These are phyloP conservation scores for Ceriops tagal DNA, from an alignment of 345 rosid genomes.

Conservation along the genomic window DNA sequence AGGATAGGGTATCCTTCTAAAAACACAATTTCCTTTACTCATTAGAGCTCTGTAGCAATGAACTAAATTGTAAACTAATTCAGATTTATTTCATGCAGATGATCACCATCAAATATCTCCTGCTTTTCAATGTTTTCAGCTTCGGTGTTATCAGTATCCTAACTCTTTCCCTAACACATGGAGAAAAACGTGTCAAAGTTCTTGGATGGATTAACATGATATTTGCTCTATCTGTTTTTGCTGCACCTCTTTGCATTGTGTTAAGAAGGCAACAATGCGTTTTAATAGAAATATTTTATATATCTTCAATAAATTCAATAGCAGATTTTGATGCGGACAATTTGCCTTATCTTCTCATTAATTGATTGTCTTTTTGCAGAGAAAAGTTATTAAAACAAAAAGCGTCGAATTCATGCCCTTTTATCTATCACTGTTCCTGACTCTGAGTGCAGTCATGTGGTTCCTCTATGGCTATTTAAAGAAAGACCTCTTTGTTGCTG, in stretches of 20 bases:
- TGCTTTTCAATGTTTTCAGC: conserved; percentile 50
- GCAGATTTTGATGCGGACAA: no score
- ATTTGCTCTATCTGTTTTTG: conserved; percentile 64
- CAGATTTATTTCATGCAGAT: conserved; percentile 35
- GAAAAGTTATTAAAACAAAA: conserved; percentile 72
- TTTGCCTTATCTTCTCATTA: neutral
- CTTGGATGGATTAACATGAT: conserved; percentile 88
- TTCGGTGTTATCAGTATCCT: conserved; percentile 47
- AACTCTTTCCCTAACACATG: conserved; percentile 45
- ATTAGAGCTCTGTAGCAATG: neutral
- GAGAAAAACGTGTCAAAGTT: conserved; percentile 35
- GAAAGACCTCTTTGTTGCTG: conserved; percentile 20
- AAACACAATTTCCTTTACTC: neutral
- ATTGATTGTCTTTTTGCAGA: conserved; percentile 35
- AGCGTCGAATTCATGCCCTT: conserved; percentile 75
- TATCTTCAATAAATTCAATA: no score
- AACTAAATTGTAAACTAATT: neutral
- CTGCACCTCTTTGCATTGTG: conserved; percentile 83
- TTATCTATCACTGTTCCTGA: conserved; percentile 47
- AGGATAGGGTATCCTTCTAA: conserved; percentile 8
- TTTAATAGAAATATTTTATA: neutral
- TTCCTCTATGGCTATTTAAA: conserved; percentile 42
- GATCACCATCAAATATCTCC: conserved; percentile 42
- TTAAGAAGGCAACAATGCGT: conserved; percentile 28
- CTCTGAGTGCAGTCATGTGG: conserved; percentile 55